These are phyloP conservation scores for Penicillium canescens DNA, from an alignment of 495 filamentous ascomycete genomes.

Conservation along the genomic window DNA sequence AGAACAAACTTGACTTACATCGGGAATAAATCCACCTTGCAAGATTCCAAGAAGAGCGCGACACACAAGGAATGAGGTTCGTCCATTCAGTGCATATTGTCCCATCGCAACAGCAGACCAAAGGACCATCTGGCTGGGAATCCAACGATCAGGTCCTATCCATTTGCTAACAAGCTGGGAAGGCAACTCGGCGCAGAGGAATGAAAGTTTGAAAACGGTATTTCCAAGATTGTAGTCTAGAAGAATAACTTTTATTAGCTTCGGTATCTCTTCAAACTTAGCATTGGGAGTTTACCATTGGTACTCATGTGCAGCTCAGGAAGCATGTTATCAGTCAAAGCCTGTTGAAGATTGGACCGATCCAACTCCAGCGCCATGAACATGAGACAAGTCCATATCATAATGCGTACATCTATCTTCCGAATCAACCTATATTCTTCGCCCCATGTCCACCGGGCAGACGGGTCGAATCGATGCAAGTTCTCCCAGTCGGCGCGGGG, in stretches of 20 bases:
- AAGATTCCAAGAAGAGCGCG: constrained; percentile 62
- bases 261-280: neutral
- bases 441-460: constrained; percentile 49
- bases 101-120: constrained; percentile 66
- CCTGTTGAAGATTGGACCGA: constrained; percentile 46
- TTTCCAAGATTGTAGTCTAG: constrained; percentile 36
- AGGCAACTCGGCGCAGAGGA: constrained; percentile 53
- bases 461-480: constrained; percentile 51
- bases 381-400: constrained; percentile 63
- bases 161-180: constrained; percentile 66
- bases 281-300: constrained; percentile 31
- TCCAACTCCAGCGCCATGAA: constrained; percentile 75
- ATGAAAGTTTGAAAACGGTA: constrained; percentile 26
- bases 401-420: constrained; percentile 52
- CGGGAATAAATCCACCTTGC: constrained; percentile 56
- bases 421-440: constrained; percentile 41
- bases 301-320: constrained; percentile 53
- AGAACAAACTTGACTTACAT: neutral
- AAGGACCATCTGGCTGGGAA: constrained; percentile 69
- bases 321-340: constrained; percentile 49
- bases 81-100: constrained; percentile 61
- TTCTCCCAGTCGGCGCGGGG: constrained; percentile 55
- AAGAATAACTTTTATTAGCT: neutral
- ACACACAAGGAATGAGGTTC: constrained; percentile 58
- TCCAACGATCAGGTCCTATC: constrained; percentile 74